A percentile compares a stretch with the other conserved stretches of the same genome.
Evolutionary conservation across 2,329 filamentous ascomycete species (phyloP).

Genomic region (Aspergillus tubingensis): DNA sequence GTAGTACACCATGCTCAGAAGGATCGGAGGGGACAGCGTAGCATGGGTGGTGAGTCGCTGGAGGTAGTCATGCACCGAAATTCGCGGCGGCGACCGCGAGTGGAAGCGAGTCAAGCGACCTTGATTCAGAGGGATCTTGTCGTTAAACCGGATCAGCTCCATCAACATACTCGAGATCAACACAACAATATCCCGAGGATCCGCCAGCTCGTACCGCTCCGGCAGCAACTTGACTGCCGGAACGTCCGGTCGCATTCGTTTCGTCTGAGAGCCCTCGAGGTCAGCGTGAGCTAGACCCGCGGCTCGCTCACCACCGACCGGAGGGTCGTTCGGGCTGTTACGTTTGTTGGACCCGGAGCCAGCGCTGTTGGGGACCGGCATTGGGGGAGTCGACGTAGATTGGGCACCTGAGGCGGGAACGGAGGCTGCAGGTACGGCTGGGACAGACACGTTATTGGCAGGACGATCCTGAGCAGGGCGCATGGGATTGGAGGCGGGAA

Average conservation of each 20-base stretch:
- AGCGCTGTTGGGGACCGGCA: slow-evolving; percentile 30
- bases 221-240: slow-evolving; percentile 58
- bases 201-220: slow-evolving; percentile 75
- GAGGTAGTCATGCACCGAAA: slow-evolving; percentile 91
- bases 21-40: slow-evolving; percentile 84
- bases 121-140: slow-evolving; percentile 78
- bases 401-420: slow-evolving; percentile 19
- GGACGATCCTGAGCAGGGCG: slow-evolving; percentile 10
- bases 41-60: slow-evolving; percentile 91
- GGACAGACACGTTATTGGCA: slow-evolving; percentile 13
- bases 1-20: slow-evolving; percentile 99
- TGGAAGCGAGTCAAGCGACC: slow-evolving; percentile 92
- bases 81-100: slow-evolving; percentile 84
- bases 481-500: slow-evolving; percentile 11
- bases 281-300: slow-evolving; percentile 23
- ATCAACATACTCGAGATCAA: slow-evolving; percentile 94
- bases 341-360: slow-evolving; percentile 38
- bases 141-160: slow-evolving; percentile 91
- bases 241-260: slow-evolving; percentile 49
- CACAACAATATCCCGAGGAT: slow-evolving; percentile 82
- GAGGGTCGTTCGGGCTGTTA: slow-evolving; percentile 33
- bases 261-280: slow-evolving; percentile 41
- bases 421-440: slow-evolving; percentile 19
- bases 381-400: slow-evolving; percentile 25
- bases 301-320: slow-evolving; percentile 25